Evolutionary conservation across 176 grass and related monocot species (phyloP).

Genomic region (Echinochloa phyllopogon): DNA sequence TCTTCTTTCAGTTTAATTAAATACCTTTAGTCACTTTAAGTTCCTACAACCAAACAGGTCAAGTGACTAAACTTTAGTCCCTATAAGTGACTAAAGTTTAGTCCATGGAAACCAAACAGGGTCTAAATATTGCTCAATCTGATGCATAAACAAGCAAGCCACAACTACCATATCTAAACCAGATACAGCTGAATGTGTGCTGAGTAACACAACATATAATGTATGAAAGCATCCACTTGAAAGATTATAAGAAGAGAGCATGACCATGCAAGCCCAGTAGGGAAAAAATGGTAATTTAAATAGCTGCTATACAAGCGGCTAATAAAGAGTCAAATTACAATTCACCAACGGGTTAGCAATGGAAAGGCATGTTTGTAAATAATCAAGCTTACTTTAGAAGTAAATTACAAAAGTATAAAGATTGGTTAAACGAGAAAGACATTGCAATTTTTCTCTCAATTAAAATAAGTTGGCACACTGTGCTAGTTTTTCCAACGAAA

Average conservation of each 20-base stretch:
- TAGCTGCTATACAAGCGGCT: background rate
- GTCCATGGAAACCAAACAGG: too few species aligned
- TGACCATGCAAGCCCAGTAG: background rate
- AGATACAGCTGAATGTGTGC: background rate
- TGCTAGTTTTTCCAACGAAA: background rate
- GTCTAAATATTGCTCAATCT: background rate
- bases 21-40: too few species aligned
- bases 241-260: background rate
- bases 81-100: too few species aligned
- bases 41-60: too few species aligned
- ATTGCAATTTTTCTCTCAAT: background rate
- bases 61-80: too few species aligned
- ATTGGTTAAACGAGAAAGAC: background rate
- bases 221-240: background rate
- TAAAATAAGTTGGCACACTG: background rate
- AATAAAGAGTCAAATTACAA: constrained; percentile 4
- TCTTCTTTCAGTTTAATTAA: too few species aligned
- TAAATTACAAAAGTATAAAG: constrained; percentile 4
- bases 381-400: background rate
- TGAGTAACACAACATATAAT: constrained; percentile 20
- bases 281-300: background rate
- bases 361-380: background rate
- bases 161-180: background rate
- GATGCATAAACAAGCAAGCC: background rate
- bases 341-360: background rate